A percentile compares a stretch with the other conserved stretches of the same genome.
Evolutionary conservation across 2,329 filamentous ascomycete genomes (phyloP).

Genomic region (Monilinia laxa): DNA sequence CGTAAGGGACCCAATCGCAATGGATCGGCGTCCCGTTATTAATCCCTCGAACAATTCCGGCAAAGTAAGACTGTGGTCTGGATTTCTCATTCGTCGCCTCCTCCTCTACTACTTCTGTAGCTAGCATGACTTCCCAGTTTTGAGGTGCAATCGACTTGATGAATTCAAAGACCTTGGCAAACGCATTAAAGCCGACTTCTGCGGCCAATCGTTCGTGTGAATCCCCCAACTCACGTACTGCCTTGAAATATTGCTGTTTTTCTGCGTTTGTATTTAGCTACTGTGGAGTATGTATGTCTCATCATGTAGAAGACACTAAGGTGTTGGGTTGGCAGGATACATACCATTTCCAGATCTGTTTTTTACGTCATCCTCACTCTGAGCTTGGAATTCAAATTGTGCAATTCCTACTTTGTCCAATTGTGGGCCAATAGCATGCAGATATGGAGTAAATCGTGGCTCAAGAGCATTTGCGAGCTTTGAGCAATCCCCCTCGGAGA

Average conservation of each 20-base stretch:
- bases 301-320: neutral
- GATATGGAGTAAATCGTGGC: slow-evolving; percentile 14
- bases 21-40: slow-evolving; percentile 41
- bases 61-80: slow-evolving; percentile 3
- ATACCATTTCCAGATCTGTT: slow-evolving; percentile 18
- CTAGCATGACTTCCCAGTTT: slow-evolving; percentile 18
- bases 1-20: slow-evolving; percentile 29
- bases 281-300: neutral
- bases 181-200: slow-evolving; percentile 7
- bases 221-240: neutral
- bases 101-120: slow-evolving; percentile 3
- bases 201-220: neutral
- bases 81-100: neutral
- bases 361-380: slow-evolving; percentile 15
- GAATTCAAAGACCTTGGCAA: slow-evolving; percentile 13
- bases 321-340: neutral
- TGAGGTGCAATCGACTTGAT: slow-evolving; percentile 15
- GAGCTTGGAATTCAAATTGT: slow-evolving; percentile 20
- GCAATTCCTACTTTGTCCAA: slow-evolving; percentile 19
- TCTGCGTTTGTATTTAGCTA: neutral
- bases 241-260: slow-evolving; percentile 17
- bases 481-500: neutral
- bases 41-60: slow-evolving; percentile 46
- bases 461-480: neutral
- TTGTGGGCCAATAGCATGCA: slow-evolving; percentile 16